Evolutionary conservation across 2,329 filamentous ascomycete genomes (phyloP), one percentile per base, ranked within the genome.

Genomic region (Fusarium floridanum): DNA sequence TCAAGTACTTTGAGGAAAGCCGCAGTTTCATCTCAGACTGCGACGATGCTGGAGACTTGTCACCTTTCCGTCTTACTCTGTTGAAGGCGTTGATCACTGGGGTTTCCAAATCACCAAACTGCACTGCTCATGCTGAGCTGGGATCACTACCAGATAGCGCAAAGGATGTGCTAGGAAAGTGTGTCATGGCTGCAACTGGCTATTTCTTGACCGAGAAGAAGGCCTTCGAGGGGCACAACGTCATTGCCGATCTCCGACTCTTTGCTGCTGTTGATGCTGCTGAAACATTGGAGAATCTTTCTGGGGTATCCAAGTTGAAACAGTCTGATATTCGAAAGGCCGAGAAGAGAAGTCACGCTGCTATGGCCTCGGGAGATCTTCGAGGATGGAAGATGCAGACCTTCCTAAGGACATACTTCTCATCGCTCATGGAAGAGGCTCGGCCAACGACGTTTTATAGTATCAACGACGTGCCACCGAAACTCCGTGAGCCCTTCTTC

Each of bases 361-460:
- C 81, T 1, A 83, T 86, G 76, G 55, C 76, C 7, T 69, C 76
- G 6, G 84, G 83, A 1, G 80, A 84, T 32, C 36, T 85, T 16
- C 78, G 80, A 34, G 86, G 85, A 7, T 89, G 87, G 87, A 84
- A 84, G 71, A 73, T 87, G 32, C 83, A 85, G 64, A 83, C 81
- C 4, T 86, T 89, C 64, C 74, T 88, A 10, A 81, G 81, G 6
- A 83, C 77, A 6, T 80, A 84, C 60, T 80, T 86, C 24, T 76
- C 81, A 1, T 71, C 80, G 6, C 71, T 79, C 1, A 66, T 85
- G 20, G 77, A 81, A 8, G 78, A 79, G 0, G 70, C 83, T 9
- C 80, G 80, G 4, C 83, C 82, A 2, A 82, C 80, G 6, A 78
- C 72, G 1, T 84, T 86, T 60, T 79, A 78, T 27, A 73, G 67